phyloP scores from a whole-genome alignment of 116 monocot species.

The Phalaenopsis hybrid region DNA sequence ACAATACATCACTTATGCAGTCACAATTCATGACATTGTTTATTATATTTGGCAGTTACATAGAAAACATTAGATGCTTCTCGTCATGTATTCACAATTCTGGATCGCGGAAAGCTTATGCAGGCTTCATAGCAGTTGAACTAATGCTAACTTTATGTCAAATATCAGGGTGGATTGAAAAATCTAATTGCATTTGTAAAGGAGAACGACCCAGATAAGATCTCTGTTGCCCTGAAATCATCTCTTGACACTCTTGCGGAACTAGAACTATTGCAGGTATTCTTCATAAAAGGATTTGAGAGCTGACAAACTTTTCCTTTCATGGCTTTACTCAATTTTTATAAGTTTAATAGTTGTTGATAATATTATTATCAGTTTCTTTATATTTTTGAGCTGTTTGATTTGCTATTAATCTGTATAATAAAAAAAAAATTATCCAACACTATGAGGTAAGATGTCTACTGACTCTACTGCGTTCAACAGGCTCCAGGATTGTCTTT shows the following conservation, averaged over 20 bases:
- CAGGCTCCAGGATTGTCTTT: constrained; percentile 96
- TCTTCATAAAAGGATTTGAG: neutral
- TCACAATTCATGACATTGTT: neutral
- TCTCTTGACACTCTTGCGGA: constrained; percentile 79
- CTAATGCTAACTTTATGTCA: neutral
- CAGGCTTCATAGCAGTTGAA: neutral
- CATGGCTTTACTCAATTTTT: neutral
- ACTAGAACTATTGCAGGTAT: constrained; percentile 80
- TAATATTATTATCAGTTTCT: too few species aligned
- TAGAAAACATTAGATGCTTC: neutral
- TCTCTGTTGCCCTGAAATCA: constrained; percentile 65
- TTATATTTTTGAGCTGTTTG: neutral
- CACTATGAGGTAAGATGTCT: neutral
- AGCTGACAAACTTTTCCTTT: neutral
- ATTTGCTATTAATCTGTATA: too few species aligned
- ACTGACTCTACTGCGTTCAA: constrained; percentile 8
- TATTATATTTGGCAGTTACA: neutral
- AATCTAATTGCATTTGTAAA: constrained; percentile 64
- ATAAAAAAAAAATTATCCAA: neutral
- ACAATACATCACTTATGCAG: too few species aligned
- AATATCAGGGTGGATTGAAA: constrained; percentile 59
- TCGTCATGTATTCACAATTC: neutral
- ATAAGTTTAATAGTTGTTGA: neutral
- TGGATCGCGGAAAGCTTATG: neutral
- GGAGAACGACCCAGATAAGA: constrained; percentile 76